phyloP scores from a whole-genome alignment of 371 early-diverging fungal species.

The Mucor piriformis region DNA sequence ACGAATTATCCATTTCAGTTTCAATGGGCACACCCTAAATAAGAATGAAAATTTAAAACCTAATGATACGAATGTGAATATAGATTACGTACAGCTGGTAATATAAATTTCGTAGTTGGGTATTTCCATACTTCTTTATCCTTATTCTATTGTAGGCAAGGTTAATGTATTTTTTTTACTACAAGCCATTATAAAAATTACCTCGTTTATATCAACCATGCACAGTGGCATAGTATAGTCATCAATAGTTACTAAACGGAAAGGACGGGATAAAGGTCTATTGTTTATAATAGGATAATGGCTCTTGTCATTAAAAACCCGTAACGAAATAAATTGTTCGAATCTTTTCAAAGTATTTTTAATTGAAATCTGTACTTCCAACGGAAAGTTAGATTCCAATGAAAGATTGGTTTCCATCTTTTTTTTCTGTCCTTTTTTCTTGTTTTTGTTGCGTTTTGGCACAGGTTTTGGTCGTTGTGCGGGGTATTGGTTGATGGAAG shows the following conservation, averaged over 20 bases:
- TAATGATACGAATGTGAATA: background rate
- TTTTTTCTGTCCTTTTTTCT: background rate
- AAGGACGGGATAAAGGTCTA: slow-evolving; percentile 20
- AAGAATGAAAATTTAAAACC: background rate
- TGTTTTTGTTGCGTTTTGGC: background rate
- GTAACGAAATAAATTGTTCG: slow-evolving; percentile 28
- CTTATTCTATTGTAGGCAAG: background rate
- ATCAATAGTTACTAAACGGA: slow-evolving; percentile 31
- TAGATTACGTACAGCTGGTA: background rate
- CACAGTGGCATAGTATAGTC: slow-evolving; percentile 26
- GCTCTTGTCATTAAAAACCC: slow-evolving; percentile 15
- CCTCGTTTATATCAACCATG: slow-evolving; percentile 21
- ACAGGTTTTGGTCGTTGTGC: background rate
- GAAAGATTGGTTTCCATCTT: background rate
- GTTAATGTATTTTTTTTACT: background rate
- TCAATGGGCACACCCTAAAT: slow-evolving; percentile 3
- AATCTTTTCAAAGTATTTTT: slow-evolving; percentile 15
- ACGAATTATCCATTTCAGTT: background rate
- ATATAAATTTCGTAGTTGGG: background rate
- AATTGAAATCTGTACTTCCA: background rate
- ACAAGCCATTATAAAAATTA: background rate
- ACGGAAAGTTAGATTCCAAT: background rate
- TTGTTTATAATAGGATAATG: background rate
- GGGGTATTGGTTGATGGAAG: background rate
- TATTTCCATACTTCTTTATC: background rate